Evolutionary conservation across 306 rosid species (phyloP).

Genomic region (Lathyrus tuberosus): DNA sequence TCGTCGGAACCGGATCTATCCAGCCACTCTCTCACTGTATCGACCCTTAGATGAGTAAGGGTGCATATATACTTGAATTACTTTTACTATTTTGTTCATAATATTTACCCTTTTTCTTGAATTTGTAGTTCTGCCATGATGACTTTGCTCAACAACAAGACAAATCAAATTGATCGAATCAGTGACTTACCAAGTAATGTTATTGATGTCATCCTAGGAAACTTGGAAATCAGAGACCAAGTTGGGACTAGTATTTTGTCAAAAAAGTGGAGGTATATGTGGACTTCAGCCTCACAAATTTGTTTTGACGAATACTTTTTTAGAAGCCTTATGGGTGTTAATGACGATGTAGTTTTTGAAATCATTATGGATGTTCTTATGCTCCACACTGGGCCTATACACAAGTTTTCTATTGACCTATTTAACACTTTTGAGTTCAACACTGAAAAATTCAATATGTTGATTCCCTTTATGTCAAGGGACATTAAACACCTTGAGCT

Average conservation of each 20-base stretch:
- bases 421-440: background rate
- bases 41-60: no score
- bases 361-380: background rate
- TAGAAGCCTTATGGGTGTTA: rapidly evolving
- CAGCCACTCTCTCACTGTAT: no score
- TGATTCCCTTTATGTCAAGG: constrained; percentile 21
- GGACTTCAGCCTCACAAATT: constrained; percentile 6
- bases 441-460: background rate
- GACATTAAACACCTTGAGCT: constrained; percentile 3
- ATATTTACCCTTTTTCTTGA: background rate
- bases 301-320: background rate
- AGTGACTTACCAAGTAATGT: constrained; percentile 35
- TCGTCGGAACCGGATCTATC: no score
- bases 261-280: constrained; percentile 39
- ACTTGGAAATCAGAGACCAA: constrained; percentile 1
- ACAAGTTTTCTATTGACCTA: background rate
- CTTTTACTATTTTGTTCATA: no score
- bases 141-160: background rate
- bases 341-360: background rate
- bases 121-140: background rate
- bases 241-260: constrained; percentile 32
- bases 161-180: constrained; percentile 9
- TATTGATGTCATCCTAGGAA: constrained; percentile 6
- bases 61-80: no score
- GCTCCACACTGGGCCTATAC: background rate